These are phyloP conservation scores for Hyaloscypha finlandica DNA, from an alignment of 495 filamentous ascomycete genomes.

Conservation along the genomic window DNA sequence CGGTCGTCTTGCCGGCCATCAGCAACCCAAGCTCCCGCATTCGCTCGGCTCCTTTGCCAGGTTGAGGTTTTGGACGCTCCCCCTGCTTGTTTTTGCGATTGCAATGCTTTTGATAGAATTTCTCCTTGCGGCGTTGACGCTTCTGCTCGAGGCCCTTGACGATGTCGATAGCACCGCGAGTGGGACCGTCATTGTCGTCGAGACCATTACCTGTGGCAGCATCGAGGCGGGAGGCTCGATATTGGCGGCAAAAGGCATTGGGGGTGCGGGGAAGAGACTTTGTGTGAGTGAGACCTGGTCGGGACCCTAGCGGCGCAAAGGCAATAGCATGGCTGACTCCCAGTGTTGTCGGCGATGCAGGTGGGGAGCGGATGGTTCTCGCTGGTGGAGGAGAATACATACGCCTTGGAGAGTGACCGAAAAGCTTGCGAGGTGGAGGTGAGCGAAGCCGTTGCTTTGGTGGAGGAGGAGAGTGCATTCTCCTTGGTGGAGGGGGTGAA, in stretches of 20 bases:
- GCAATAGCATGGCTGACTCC: slow-evolving; percentile 34
- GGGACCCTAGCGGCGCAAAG: slow-evolving; percentile 63
- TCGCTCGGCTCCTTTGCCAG: slow-evolving; percentile 86
- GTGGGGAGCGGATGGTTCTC: slow-evolving; percentile 43
- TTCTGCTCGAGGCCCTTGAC: slow-evolving; percentile 95
- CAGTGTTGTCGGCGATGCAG: slow-evolving; percentile 40
- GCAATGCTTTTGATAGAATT: slow-evolving; percentile 82
- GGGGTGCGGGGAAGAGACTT: slow-evolving; percentile 77
- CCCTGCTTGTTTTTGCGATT: slow-evolving; percentile 48
- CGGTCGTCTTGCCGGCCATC: slow-evolving; percentile 79
- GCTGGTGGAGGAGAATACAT: slow-evolving; percentile 64
- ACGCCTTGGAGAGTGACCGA: slow-evolving; percentile 68
- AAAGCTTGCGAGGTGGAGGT: slow-evolving; percentile 60
- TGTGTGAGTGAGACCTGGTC: slow-evolving; percentile 65
- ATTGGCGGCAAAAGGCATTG: slow-evolving; percentile 64
- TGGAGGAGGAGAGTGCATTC: slow-evolving; percentile 38
- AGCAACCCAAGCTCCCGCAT: slow-evolving; percentile 93
- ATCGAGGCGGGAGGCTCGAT: slow-evolving; percentile 33
- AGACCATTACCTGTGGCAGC: slow-evolving; percentile 26
- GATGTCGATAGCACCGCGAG: slow-evolving; percentile 90
- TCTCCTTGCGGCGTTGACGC: slow-evolving; percentile 86
- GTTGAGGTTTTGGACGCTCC: slow-evolving; percentile 58
- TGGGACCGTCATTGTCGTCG: slow-evolving; percentile 48
- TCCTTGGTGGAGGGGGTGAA: slow-evolving; percentile 43
- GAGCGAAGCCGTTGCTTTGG: slow-evolving; percentile 50